Evolutionary conservation across 208 protist species (phyloP), one percentile per base, ranked within the genome.

Genomic region (Naegleria fowleri): DNA sequence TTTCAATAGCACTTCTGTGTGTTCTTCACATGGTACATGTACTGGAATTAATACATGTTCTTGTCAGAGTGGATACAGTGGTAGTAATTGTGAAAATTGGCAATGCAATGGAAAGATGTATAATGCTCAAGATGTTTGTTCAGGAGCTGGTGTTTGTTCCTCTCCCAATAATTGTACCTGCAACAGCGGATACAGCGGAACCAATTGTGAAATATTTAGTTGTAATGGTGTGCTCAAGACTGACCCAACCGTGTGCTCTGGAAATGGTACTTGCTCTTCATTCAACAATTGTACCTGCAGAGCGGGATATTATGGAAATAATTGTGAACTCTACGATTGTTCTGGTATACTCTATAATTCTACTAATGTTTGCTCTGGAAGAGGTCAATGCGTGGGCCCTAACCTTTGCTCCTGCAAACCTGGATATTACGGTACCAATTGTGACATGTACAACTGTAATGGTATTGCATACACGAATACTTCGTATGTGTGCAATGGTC

Each of bases 1-100:
- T 36, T n/a, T 40, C 36, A 41, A 86, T 36, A 40, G 13, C 83
- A n/a, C 83, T 5, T 36, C 19, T 43, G 83, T 87, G 1, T 87
- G 83, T 29, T 87, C 83, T 52, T 36, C 38, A 25, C 19, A 38
- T 87, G 83, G 83, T 36, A 87, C 83, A 38, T 87, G 83, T 52
- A 51, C n/a, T n/a, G 40, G 7, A 38, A 22, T 40, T 29, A 40
- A 87, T 52, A 87, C 29, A 25, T 87, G 83, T 51, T 38, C 7
- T n/a, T 87, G 83, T 33, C 40, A 11, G 19, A 29, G 6, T 33
- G 83, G 83, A 51, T 52, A 51, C 13, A n/a, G 1, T 52, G 83
- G 83, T 13, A 25, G 7, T 38, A 13, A 87, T 38, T 87, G 83
- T 87, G 39, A 87, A 51, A 13, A 51, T 87, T 52, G 13, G 1